Evolutionary conservation across 2,329 filamentous ascomycete species (phyloP), one percentile per base, ranked within the genome.

Genomic region (Elsinoe necatrix): DNA sequence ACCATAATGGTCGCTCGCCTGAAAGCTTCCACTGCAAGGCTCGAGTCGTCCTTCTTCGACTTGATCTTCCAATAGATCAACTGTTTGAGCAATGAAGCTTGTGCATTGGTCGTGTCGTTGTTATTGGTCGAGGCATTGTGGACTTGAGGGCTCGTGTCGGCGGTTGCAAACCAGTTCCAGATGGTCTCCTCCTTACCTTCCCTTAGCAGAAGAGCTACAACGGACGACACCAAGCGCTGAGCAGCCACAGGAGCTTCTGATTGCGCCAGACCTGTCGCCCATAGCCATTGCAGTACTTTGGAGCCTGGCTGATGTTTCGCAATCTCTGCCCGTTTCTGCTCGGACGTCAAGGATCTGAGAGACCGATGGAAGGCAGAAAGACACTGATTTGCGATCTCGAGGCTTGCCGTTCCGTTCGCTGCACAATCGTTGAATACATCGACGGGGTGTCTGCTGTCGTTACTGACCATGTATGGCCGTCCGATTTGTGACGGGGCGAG

Each of bases 401-500:
- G 57, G 11, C 66, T 69, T 18, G 73, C 73, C 4, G 65, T 63
- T 12, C 72, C 72, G 9, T 65, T 59, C 1, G 69, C 66, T 11
- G 73, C 67, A 45, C 72, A 69, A 25, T 71, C 64, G 35, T 73
- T 63, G 31, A 77, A 72, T 62, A 75, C 68, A 11, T 62, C 58
- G 27, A 75, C 61, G 0, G 74, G 73, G 48, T 75, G 68, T 37
- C 64, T 65, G 11, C 68, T 29, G 29, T 64, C 60, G 37, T 54
- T 60, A 58, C 47, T 65, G 64, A 34, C 60, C 21, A 14, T 23
- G 4, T 7, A 14, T 3, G 61, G 27, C 66, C 61, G 14, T 68
- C 67, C 12, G 66, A 29, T 29, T 6, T 11, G 18, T 21, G 27
- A 34, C 31, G 51, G 60, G 20, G 61, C 58, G 50, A 81, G 72